phyloP scores from a whole-genome alignment of 805 yeast genomes.

The Nakazawaea wickerhamii region DNA sequence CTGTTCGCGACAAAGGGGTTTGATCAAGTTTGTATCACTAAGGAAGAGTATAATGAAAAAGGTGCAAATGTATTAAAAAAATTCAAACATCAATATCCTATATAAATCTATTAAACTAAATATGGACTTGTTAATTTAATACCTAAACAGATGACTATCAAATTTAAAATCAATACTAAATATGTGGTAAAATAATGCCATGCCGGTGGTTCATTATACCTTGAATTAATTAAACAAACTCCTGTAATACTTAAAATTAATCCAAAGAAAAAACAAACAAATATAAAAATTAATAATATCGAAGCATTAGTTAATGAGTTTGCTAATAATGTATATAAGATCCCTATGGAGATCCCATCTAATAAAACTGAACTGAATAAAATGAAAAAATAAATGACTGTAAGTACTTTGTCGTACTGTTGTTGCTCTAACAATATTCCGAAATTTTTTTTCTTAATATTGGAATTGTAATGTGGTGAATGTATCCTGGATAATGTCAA shows the following conservation, averaged over 20 bases:
- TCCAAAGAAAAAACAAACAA: constrained; percentile 8
- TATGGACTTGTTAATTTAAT: constrained; percentile 1
- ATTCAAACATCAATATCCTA: constrained; percentile 2
- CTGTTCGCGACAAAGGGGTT: constrained; percentile 36
- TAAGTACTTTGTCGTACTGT: constrained; percentile 37
- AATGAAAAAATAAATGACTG: constrained; percentile 37
- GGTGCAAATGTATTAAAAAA: constrained; percentile 46
- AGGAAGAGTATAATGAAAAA: constrained; percentile 80
- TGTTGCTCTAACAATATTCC: constrained; percentile 15
- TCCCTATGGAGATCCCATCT: constrained; percentile 39
- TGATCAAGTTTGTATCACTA: constrained; percentile 54
- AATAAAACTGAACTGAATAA: constrained; percentile 34
- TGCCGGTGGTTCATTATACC: constrained; percentile 7
- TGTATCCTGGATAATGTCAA: not conserved
- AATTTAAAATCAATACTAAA: constrained; percentile 7
- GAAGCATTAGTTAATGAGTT: constrained; percentile 10
- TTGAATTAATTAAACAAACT: constrained; percentile 3
- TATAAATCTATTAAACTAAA: constrained; percentile 7
- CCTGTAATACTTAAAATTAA: constrained; percentile 6
- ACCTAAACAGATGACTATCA: constrained; percentile 4
- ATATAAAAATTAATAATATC: constrained; percentile 3
- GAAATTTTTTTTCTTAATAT: not conserved
- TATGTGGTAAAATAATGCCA: constrained; percentile 7
- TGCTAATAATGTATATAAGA: constrained; percentile 25
- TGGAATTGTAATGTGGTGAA: constrained; percentile 2